Evolutionary conservation across 441 rosid species (phyloP).

Genomic region (Pelargonium fulgidum): DNA sequence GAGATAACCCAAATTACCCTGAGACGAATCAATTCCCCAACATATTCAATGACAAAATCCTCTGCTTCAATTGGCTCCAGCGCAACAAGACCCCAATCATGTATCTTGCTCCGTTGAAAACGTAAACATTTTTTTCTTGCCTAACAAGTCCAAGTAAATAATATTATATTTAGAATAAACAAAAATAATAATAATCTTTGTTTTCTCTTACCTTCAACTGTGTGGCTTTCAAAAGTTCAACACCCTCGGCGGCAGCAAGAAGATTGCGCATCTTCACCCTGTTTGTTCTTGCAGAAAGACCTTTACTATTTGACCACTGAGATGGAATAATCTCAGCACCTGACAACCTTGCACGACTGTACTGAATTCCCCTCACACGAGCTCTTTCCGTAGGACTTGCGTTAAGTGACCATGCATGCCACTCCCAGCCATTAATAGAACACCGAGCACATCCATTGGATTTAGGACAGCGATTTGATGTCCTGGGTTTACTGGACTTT

Average conservation of each 20-base stretch:
- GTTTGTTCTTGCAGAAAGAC: conserved; percentile 93
- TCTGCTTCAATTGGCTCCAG: conserved; percentile 96
- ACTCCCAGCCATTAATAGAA: conserved; percentile 88
- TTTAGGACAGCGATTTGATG: conserved; percentile 44
- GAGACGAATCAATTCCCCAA: conserved; percentile 92
- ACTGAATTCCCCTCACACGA: conserved; percentile 55
- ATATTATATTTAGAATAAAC: conserved; percentile 4
- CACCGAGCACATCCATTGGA: conserved; percentile 90
- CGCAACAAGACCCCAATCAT: conserved; percentile 99
- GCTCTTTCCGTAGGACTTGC: conserved; percentile 86
- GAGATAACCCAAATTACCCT: conserved; percentile 44
- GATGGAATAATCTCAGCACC: conserved; percentile 43
- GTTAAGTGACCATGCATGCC: conserved; percentile 82
- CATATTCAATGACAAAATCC: conserved; percentile 98
- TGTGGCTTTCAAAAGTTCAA: conserved; percentile 84
- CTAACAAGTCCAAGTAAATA: conserved; percentile 35
- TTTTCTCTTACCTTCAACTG: conserved; percentile 69
- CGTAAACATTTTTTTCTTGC: conserved; percentile 88
- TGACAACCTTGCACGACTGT: conserved; percentile 35
- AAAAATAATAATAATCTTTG: conserved; percentile 17
- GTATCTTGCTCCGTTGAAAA: conserved; percentile 94
- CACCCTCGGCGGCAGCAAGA: conserved; percentile 97
- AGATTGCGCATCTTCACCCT: conserved; percentile 95
- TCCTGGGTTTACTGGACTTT: conserved; percentile 35
- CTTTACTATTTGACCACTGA: conserved; percentile 48